Conservation (phyloP, 75 land plant species). For the Adiantum capillusveneris region DNA sequence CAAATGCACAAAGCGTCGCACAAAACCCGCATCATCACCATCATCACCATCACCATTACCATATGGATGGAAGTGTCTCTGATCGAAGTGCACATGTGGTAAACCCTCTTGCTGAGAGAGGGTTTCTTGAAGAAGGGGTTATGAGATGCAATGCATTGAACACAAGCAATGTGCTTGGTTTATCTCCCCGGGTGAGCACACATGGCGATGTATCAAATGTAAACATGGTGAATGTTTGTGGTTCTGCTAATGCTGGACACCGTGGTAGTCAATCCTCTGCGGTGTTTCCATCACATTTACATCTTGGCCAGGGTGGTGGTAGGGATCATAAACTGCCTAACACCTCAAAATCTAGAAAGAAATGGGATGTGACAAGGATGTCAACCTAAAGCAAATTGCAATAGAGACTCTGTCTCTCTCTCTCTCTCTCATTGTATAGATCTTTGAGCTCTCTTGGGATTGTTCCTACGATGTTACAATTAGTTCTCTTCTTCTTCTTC, state of each 20-base stretch:
- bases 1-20: too few species aligned
- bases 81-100: background rate
- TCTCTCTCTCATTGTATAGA: conserved; percentile 14
- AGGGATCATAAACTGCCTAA: background rate
- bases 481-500: too few species aligned
- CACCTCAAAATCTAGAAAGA: background rate
- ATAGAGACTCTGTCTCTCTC: too few species aligned
- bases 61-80: background rate
- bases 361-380: conserved; percentile 4
- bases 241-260: background rate
- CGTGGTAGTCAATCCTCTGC: too few species aligned
- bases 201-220: background rate
- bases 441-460: too few species aligned
- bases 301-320: background rate
- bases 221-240: background rate
- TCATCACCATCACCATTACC: conserved; percentile 1
- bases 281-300: background rate
- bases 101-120: too few species aligned
- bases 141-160: too few species aligned
- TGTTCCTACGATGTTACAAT: too few species aligned
- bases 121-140: too few species aligned
- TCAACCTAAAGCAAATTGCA: background rate
- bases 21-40: background rate
- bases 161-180: too few species aligned
- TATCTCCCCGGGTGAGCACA: background rate